Base-by-base conservation (phyloP, 2,329 filamentous ascomycete genomes). In the Pleoardoris graminearum region DNA sequence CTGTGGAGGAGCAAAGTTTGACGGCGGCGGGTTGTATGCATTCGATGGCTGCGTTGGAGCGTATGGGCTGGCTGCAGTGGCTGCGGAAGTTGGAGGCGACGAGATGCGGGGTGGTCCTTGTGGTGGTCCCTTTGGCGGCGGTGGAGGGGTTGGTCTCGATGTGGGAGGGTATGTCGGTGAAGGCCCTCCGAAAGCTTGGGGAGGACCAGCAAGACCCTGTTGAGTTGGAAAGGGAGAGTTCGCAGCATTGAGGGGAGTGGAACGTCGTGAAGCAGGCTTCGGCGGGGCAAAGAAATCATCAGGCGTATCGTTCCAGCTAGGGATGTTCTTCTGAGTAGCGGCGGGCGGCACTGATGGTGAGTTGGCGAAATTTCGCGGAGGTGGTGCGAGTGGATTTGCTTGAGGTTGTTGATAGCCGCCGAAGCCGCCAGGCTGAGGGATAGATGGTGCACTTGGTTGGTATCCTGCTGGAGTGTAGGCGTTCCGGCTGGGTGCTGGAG, bases 281-380 rank as follows among this genome's bases (percentile, higher is more conserved):
- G 39, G 84, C 5, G 61, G 81, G 39, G 77, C 71, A 61, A 97
- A 85, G 17, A 44, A 44, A 29, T 32, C 17, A 50, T 96, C 83
- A 1, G 94, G 94, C 46, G 95, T 88, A 73, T 99, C 94, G 63
- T 99, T 99, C 94, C 94, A 99, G 63, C 89, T 88, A 23, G 87
- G 84, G 58, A 87, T 86, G 58, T 88, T 87, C 67, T 86, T 87
- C 51, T 84, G 79, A 66, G 85, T 85, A 8, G 89, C 84, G 16
- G 90, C 85, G 19, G 91, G 86, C 35, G 85, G 80, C 14, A 78
- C 73, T 21, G 81, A 81, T 11, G 83, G 81, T 14, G 89, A 87
- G n/a, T 86, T 82, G 30, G 85, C 86, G 22, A 83, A 80, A 55
- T 84, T 85, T 57, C 88, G 84, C 47, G 86, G 85, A 52, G 85